Evolutionary conservation across 306 rosid species (phyloP).

Genomic region (Gillenia trifoliata): DNA sequence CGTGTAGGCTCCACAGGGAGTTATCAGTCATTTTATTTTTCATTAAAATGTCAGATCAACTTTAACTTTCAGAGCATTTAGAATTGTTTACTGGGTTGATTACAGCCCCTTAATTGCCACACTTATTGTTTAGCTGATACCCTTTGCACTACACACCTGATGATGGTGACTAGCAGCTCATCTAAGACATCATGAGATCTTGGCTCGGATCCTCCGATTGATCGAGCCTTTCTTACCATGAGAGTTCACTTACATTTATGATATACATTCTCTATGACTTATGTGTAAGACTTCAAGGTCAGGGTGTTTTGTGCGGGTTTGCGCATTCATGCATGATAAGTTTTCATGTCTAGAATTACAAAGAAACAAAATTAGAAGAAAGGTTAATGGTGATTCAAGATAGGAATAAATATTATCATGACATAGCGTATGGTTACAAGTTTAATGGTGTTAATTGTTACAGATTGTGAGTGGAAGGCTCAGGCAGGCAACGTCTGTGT

Average conservation of each 20-base stretch:
- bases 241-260: neutral
- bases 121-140: neutral
- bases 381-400: neutral
- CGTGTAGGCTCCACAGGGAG: neutral
- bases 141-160: neutral
- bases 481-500: slow-evolving; percentile 57
- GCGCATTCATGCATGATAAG: neutral
- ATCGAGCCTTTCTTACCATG: neutral
- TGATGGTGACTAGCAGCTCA: neutral
- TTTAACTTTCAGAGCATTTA: neutral
- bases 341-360: neutral
- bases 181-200: neutral
- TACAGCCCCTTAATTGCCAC: neutral
- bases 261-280: neutral
- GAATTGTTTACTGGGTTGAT: neutral
- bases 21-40: neutral
- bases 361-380: neutral
- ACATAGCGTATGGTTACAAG: neutral
- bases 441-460: slow-evolving; percentile 7
- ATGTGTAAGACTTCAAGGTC: neutral
- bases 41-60: slow-evolving; percentile 2
- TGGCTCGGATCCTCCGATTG: neutral
- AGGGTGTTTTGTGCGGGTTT: neutral
- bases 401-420: neutral
- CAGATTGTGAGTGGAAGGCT: slow-evolving; percentile 68